These are phyloP conservation scores for Paxillus involutus DNA, from an alignment of 768 basidiomycete genomes.

Conservation along the genomic window DNA sequence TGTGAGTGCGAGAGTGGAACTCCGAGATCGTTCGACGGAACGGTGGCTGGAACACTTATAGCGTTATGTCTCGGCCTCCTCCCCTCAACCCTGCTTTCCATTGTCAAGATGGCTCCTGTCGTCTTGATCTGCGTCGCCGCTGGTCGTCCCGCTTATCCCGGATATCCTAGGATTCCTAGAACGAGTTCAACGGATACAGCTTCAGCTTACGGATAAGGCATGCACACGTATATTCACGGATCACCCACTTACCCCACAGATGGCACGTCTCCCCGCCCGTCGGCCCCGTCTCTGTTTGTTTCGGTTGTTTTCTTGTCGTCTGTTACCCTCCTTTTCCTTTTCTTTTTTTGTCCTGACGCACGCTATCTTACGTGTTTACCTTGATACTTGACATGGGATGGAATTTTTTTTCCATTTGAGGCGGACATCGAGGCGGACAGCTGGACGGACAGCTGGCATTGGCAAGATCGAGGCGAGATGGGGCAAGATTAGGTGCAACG, in stretches of 20 bases:
- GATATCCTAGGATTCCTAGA: neutral
- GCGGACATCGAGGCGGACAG: no score
- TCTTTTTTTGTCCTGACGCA: neutral
- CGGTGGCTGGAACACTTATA: constrained; percentile 12
- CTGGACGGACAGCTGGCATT: no score
- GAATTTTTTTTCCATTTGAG: neutral
- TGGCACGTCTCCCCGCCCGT: neutral
- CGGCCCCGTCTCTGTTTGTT: neutral
- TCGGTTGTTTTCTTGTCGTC: neutral
- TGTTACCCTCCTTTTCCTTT: neutral
- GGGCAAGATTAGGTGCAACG: no score
- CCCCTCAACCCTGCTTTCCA: neutral
- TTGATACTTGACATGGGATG: neutral
- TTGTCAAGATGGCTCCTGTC: no score
- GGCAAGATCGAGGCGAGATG: no score
- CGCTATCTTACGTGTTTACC: neutral
- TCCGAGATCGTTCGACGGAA: constrained; percentile 6
- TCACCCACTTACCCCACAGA: neutral
- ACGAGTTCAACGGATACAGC: no score
- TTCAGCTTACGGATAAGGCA: neutral
- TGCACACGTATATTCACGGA: neutral
- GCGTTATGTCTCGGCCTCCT: constrained; percentile 20
- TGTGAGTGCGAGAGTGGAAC: constrained; percentile 13
- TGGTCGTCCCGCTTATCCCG: neutral
- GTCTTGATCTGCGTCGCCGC: constrained; percentile 3